A percentile compares a stretch with the other conserved stretches of the same genome.
Evolutionary conservation across 305 asterid species (phyloP).

Genomic region (Solanum hybrid): DNA sequence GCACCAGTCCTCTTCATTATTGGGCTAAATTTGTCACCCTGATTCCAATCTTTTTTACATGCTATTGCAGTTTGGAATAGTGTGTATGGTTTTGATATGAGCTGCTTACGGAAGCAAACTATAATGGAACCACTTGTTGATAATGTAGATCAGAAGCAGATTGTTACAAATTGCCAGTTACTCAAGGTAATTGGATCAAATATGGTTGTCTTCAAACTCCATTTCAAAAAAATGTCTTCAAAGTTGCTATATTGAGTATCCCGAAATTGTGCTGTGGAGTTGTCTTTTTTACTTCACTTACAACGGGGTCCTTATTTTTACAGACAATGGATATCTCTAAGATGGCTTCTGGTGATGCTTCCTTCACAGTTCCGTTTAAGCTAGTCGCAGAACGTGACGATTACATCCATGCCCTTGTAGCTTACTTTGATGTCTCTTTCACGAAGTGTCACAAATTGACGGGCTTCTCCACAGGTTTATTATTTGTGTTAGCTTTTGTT

Average conservation of each 20-base stretch:
- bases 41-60: background rate
- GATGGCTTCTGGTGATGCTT: constrained; percentile 75
- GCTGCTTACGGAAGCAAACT: constrained; percentile 81
- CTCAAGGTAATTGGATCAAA: constrained; percentile 51
- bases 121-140: constrained; percentile 88
- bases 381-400: constrained; percentile 81
- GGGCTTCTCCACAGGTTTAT: constrained; percentile 86
- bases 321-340: constrained; percentile 93
- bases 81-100: constrained; percentile 92
- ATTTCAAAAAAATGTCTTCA: background rate
- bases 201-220: background rate
- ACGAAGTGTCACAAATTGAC: constrained; percentile 68
- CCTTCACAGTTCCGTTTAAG: constrained; percentile 87
- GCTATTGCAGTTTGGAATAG: constrained; percentile 65
- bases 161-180: constrained; percentile 72
- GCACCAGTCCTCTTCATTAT: background rate
- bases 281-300: background rate
- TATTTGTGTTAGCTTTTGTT: background rate
- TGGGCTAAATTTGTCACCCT: background rate
- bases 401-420: constrained; percentile 91
- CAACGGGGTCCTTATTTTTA: constrained; percentile 1
- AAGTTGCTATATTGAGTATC: background rate
- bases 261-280: background rate
- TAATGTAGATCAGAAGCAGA: constrained; percentile 74
- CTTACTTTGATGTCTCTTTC: constrained; percentile 88